Conservation (phyloP, 2,329 filamentous ascomycete genomes). For the Ophiostoma tasmaniense region DNA sequence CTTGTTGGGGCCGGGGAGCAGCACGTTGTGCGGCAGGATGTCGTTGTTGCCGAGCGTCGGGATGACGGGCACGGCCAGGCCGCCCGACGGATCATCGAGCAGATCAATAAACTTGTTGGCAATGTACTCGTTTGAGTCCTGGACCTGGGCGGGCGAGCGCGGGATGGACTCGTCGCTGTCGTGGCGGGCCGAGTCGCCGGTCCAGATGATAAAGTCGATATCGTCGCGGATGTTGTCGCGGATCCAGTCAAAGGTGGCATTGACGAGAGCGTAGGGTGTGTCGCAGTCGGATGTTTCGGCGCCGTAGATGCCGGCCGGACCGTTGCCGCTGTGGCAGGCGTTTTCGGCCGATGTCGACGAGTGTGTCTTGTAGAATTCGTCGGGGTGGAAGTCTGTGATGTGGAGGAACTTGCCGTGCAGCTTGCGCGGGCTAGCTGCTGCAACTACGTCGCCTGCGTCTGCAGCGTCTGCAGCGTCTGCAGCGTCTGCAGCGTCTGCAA, state of each 20-base stretch:
- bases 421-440: slow-evolving; percentile 31
- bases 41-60: slow-evolving; percentile 97
- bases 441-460: no score
- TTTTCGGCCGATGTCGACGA: slow-evolving; percentile 58
- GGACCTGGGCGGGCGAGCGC: slow-evolving; percentile 65
- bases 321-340: slow-evolving; percentile 72
- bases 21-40: slow-evolving; percentile 92
- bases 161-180: slow-evolving; percentile 78
- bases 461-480: not conserved
- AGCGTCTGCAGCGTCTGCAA: not conserved
- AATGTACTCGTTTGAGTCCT: slow-evolving; percentile 65
- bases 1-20: slow-evolving; percentile 73
- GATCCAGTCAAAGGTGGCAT: slow-evolving; percentile 89
- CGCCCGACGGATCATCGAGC: slow-evolving; percentile 51
- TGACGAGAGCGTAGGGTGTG: slow-evolving; percentile 67
- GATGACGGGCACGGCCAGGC: slow-evolving; percentile 68
- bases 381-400: slow-evolving; percentile 89
- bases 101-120: slow-evolving; percentile 67
- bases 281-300: slow-evolving; percentile 86
- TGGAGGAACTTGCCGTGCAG: slow-evolving; percentile 74
- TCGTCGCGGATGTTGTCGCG: slow-evolving; percentile 64
- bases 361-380: slow-evolving; percentile 75
- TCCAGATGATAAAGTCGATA: slow-evolving; percentile 89
- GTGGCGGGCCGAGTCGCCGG: slow-evolving; percentile 80
- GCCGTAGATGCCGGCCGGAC: slow-evolving; percentile 72